A percentile compares a stretch with the other conserved stretches of the same genome.
phyloP scores from a whole-genome alignment of 768 basidiomycete species.

The Cystobasidium ongulense region DNA sequence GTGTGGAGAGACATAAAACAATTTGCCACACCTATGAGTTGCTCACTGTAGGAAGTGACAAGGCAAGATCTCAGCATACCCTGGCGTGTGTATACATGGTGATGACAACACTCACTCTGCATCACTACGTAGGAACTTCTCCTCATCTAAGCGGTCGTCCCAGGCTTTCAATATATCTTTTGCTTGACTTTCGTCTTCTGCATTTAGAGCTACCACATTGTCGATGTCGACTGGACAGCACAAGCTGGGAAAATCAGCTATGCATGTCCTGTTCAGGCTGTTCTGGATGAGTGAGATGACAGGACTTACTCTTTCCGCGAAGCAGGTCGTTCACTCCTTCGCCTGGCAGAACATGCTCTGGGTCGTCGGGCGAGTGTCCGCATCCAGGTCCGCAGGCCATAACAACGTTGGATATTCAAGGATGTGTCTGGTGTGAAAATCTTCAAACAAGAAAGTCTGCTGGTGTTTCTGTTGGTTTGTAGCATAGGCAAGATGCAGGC shows the following conservation, averaged over 20 bases:
- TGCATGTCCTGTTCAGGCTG: background rate
- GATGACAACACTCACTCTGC: background rate
- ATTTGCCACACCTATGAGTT: slow-evolving; percentile 22
- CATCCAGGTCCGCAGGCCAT: slow-evolving; percentile 24
- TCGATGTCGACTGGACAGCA: slow-evolving; percentile 16
- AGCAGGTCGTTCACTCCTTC: slow-evolving; percentile 27
- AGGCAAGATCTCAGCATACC: background rate
- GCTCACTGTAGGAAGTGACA: slow-evolving; percentile 12
- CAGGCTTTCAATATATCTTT: slow-evolving; percentile 20
- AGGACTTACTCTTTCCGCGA: background rate
- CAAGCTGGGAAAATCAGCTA: background rate
- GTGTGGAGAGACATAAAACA: background rate
- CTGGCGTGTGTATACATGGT: background rate
- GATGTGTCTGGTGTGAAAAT: no score
- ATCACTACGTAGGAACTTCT: slow-evolving; percentile 19
- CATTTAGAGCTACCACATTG: slow-evolving; percentile 30
- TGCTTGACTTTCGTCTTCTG: slow-evolving; percentile 7
- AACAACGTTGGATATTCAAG: background rate
- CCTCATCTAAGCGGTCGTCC: slow-evolving; percentile 25
- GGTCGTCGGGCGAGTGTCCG: slow-evolving; percentile 9
- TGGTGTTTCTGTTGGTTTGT: no score
- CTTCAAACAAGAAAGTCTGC: no score
- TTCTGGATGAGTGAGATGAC: background rate
- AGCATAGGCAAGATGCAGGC: background rate
- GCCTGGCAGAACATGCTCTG: slow-evolving; percentile 26